Evolutionary conservation across 2,329 filamentous ascomycete genomes (phyloP).

Genomic region (Paramyrothecium sp.): DNA sequence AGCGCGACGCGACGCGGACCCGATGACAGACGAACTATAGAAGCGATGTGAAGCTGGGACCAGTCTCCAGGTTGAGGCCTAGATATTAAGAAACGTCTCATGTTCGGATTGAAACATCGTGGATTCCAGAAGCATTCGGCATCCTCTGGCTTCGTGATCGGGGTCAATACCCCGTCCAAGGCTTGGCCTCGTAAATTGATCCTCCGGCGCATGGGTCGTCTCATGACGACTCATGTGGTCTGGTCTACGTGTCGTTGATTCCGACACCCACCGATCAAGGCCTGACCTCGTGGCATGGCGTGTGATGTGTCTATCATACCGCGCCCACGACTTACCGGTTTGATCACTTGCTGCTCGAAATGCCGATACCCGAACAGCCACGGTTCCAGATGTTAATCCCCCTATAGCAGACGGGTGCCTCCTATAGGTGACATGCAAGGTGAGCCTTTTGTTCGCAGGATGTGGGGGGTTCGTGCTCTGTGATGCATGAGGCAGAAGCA

Average conservation of each 20-base stretch:
- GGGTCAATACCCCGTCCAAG: background rate
- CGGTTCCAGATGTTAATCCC: background rate
- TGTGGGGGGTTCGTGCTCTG: too few relatives aligned
- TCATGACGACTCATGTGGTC: too few relatives aligned
- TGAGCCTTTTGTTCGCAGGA: background rate
- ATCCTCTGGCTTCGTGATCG: background rate
- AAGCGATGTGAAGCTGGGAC: background rate
- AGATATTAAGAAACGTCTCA: background rate
- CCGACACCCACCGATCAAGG: too few relatives aligned
- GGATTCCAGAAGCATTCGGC: background rate
- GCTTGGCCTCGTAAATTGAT: background rate
- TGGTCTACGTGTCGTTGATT: too few relatives aligned
- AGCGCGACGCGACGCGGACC: slow-evolving; percentile 16
- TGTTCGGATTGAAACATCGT: background rate
- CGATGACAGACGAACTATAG: slow-evolving; percentile 26
- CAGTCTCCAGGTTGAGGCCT: background rate
- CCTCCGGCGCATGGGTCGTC: too few relatives aligned
- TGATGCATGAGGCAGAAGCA: background rate
- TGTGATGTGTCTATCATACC: background rate
- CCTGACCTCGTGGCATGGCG: background rate
- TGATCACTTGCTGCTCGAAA: background rate
- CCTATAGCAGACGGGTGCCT: background rate
- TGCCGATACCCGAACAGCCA: background rate
- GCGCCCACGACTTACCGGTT: background rate
- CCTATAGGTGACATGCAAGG: background rate